phyloP scores from a whole-genome alignment of 345 rosid genomes.

The Alliaria petiolata region DNA sequence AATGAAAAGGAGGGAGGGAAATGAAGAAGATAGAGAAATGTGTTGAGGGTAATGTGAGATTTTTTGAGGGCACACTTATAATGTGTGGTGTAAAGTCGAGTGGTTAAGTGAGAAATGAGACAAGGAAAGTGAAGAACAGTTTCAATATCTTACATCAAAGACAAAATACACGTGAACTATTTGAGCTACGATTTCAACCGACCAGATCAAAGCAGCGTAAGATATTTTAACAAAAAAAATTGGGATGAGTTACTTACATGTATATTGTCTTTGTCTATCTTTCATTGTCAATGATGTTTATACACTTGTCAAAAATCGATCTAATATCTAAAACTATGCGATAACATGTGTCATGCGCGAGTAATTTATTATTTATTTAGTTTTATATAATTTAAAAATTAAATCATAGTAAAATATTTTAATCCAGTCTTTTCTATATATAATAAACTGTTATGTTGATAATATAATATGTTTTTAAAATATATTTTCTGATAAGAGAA shows the following conservation, averaged over 20 bases:
- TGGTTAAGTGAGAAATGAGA: conserved; percentile 31
- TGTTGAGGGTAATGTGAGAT: not conserved
- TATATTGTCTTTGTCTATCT: not conserved
- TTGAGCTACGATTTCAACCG: conserved; percentile 13
- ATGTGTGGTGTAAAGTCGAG: conserved; percentile 27
- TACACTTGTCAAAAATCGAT: not conserved
- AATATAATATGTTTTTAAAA: too few species aligned
- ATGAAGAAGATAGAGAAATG: conserved; percentile 7
- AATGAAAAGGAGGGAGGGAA: not conserved
- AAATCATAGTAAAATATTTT: too few species aligned
- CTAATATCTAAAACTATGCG: not conserved
- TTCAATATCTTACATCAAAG: conserved; percentile 12
- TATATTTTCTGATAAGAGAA: too few species aligned
- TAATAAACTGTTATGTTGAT: too few species aligned
- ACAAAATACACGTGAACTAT: conserved; percentile 28
- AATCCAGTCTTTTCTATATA: too few species aligned
- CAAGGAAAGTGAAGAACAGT: conserved; percentile 2
- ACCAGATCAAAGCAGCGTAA: not conserved
- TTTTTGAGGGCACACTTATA: conserved; percentile 18
- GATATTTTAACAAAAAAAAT: not conserved
- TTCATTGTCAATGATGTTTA: not conserved
- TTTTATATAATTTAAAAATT: too few species aligned
- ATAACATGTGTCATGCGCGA: too few species aligned
- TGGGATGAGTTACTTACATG: not conserved
- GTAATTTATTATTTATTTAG: too few species aligned